Evolutionary conservation across 2,329 filamentous ascomycete species (phyloP).

Genomic region (Aspergillus fijiensis): DNA sequence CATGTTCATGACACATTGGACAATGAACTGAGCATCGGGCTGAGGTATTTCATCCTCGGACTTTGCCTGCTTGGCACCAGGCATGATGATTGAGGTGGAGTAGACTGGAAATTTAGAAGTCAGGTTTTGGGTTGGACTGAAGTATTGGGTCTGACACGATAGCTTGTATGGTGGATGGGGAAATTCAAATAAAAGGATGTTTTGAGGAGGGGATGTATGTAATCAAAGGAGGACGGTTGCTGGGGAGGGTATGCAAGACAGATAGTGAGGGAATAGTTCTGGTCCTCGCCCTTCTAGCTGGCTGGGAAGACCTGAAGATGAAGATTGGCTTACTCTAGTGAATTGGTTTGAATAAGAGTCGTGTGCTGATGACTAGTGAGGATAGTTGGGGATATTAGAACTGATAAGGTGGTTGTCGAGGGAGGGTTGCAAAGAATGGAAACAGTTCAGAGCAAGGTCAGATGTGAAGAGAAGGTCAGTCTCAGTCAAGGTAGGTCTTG

Average conservation of each 20-base stretch:
- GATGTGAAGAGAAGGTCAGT: neutral
- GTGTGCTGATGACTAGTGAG: neutral
- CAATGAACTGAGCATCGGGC: constrained; percentile 24
- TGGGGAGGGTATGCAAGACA: neutral
- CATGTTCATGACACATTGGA: constrained; percentile 28
- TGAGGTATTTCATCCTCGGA: constrained; percentile 3
- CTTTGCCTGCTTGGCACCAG: neutral
- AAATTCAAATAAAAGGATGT: neutral
- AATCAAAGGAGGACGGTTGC: neutral
- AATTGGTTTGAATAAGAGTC: neutral
- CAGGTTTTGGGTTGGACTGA: neutral
- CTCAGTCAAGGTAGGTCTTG: too few relatives aligned
- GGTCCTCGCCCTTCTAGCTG: too few relatives aligned
- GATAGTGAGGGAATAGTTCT: neutral
- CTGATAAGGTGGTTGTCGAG: neutral
- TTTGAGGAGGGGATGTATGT: neutral
- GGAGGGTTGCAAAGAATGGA: neutral
- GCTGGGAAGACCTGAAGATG: neutral
- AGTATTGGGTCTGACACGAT: neutral
- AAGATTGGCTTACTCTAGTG: neutral
- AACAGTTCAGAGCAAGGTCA: neutral
- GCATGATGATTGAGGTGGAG: constrained; percentile 5
- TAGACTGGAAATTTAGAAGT: neutral
- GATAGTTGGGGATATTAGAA: too few relatives aligned
- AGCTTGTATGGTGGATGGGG: neutral